A percentile compares a stretch with the other conserved stretches of the same genome.
These are phyloP conservation scores for Arthroderma uncinatum DNA, from an alignment of 2,329 filamentous ascomycete genomes.

Conservation along the genomic window DNA sequence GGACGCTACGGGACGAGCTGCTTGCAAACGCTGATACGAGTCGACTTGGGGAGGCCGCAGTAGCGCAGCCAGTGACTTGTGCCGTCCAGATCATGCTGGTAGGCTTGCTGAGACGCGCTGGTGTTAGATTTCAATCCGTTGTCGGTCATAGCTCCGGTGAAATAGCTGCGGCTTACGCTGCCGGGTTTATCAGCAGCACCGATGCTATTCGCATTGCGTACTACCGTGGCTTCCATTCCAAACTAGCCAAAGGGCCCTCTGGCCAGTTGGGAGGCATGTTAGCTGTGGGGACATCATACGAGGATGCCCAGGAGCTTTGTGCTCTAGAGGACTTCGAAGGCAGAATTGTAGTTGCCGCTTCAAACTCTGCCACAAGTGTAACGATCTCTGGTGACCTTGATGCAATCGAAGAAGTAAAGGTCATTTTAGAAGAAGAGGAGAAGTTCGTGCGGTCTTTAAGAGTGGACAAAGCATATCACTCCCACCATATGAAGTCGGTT, in stretches of 20 bases:
- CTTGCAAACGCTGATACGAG: not conserved
- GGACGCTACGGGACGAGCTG: not conserved
- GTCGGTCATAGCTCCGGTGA: conserved; percentile 26
- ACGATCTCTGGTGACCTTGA: conserved; percentile 30
- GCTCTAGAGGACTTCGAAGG: not conserved
- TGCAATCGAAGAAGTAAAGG: not conserved
- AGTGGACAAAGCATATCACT: conserved; percentile 27
- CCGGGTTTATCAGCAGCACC: conserved; percentile 16
- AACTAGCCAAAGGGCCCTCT: too few relatives aligned
- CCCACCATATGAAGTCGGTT: conserved; percentile 17
- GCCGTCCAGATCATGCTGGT: conserved; percentile 25
- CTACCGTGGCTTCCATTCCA: conserved; percentile 13
- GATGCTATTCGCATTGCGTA: conserved; percentile 15
- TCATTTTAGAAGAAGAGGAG: conserved; percentile 16
- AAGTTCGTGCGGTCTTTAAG: conserved; percentile 8
- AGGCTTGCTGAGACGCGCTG: conserved; percentile 21
- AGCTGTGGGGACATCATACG: conserved; percentile 10
- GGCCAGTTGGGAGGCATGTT: conserved; percentile 12
- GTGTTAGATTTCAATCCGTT: conserved; percentile 19
- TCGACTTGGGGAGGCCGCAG: conserved; percentile 21
- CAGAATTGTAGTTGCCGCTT: conserved; percentile 18
- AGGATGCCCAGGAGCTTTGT: conserved; percentile 3
- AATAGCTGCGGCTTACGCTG: conserved; percentile 26
- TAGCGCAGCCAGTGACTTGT: conserved; percentile 24
- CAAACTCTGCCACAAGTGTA: conserved; percentile 28